A percentile compares a stretch with the other conserved stretches of the same genome.
Conservation (phyloP, 225 moss, liverwort and hornwort genomes). For the Sphagnum tenellum region DNA sequence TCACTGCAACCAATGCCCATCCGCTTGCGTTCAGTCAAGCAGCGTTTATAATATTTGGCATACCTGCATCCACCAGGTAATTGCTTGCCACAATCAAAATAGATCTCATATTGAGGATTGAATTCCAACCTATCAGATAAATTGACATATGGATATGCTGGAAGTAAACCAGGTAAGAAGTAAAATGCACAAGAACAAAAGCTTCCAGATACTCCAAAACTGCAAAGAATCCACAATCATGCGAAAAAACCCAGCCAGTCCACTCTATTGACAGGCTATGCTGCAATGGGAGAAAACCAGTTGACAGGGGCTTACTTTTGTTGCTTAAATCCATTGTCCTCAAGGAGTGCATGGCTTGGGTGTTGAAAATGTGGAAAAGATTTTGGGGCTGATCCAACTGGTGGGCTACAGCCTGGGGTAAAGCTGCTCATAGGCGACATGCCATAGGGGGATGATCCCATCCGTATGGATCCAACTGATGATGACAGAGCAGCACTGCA, state of each 20-base stretch:
- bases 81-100: not conserved
- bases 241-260: too few species aligned
- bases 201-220: too few species aligned
- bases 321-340: slow-evolving; percentile 98
- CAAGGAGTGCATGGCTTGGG: slow-evolving; percentile 95
- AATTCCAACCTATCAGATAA: not conserved
- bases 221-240: too few species aligned
- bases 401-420: slow-evolving; percentile 72
- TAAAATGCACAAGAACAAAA: too few species aligned
- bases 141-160: not conserved
- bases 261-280: too few species aligned
- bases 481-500: slow-evolving; percentile 72
- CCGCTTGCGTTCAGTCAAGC: slow-evolving; percentile 86
- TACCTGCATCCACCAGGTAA: slow-evolving; percentile 46
- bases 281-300: too few species aligned
- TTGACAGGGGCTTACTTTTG: slow-evolving; percentile 56
- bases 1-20: slow-evolving; percentile 96
- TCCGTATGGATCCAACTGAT: slow-evolving; percentile 66
- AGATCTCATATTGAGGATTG: not conserved
- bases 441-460: slow-evolving; percentile 81
- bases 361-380: slow-evolving; percentile 99
- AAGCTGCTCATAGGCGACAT: slow-evolving; percentile 64
- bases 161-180: too few species aligned
- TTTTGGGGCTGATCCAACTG: slow-evolving; percentile 90
- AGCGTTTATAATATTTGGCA: slow-evolving; percentile 89